Percentiles rank a stretch among this genome's conserved stretches.
phyloP scores from a whole-genome alignment of 441 rosid genomes.

The Lepidium campestre region DNA sequence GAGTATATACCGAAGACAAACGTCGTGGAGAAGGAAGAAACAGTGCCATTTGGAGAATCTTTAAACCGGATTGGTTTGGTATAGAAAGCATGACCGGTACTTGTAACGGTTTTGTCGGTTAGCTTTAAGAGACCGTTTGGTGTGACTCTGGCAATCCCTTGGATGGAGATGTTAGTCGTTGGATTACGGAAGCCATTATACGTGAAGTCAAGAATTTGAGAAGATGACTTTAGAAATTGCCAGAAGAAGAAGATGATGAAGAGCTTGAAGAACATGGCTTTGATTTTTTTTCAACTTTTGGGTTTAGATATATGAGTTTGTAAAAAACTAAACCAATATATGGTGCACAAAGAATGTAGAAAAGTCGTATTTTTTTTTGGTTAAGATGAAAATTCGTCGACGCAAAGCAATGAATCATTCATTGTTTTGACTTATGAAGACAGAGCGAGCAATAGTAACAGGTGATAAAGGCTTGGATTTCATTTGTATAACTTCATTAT shows the following conservation, averaged over 20 bases:
- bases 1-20: conserved; percentile 4
- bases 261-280: conserved; percentile 1
- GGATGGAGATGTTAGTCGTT: conserved; percentile 25
- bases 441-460: not conserved
- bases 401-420: not conserved
- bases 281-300: not conserved
- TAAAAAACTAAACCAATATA: not conserved
- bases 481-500: no score
- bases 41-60: conserved; percentile 7
- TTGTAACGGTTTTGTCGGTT: conserved; percentile 30
- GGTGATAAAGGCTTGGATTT: not conserved
- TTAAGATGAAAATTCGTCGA: not conserved
- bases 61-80: conserved; percentile 4
- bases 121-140: conserved; percentile 40
- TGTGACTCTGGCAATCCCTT: conserved; percentile 41
- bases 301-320: not conserved
- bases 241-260: not conserved
- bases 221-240: not conserved
- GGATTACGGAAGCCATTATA: conserved; percentile 8
- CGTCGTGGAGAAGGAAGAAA: conserved; percentile 13
- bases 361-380: not conserved
- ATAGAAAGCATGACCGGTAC: conserved; percentile 36
- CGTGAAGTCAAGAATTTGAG: not conserved
- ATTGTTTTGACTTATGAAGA: not conserved
- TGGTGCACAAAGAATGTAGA: not conserved